These are phyloP conservation scores for Peronospora tabacina DNA, from an alignment of 352 stramenopile species.

Conservation along the genomic window DNA sequence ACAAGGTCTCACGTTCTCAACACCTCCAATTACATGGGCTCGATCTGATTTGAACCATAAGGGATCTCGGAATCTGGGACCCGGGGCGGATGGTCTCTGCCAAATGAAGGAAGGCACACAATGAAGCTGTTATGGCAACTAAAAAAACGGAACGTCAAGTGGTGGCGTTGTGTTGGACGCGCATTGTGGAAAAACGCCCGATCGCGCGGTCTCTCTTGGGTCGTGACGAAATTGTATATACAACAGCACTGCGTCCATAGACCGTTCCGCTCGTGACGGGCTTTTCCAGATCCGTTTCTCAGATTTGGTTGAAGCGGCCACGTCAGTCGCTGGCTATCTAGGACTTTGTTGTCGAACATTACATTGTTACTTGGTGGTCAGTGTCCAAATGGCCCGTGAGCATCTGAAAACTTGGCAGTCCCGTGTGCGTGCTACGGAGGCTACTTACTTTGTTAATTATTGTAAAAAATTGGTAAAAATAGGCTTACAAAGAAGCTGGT, in stretches of 20 bases:
- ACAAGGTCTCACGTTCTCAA: slow-evolving; percentile 11
- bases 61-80: background rate
- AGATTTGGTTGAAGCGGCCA: slow-evolving; percentile 6
- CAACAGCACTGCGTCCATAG: slow-evolving; percentile 8
- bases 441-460: slow-evolving; percentile 18
- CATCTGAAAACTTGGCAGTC: background rate
- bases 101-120: slow-evolving; percentile 5
- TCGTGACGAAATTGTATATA: slow-evolving; percentile 1
- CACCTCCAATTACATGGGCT: slow-evolving; percentile 5
- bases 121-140: background rate
- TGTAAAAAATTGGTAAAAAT: slow-evolving; percentile 8
- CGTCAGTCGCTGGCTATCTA: slow-evolving; percentile 15
- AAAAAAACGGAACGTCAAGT: background rate
- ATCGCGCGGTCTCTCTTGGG: slow-evolving; percentile 18
- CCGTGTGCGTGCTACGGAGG: background rate
- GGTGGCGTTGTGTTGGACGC: slow-evolving; percentile 1
- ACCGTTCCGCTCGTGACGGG: slow-evolving; percentile 1
- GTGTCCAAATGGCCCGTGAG: no score
- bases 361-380: background rate
- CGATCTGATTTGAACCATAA: slow-evolving; percentile 4
- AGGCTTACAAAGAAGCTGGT: slow-evolving; percentile 5
- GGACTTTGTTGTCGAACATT: background rate
- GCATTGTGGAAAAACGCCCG: slow-evolving; percentile 7
- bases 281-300: background rate
- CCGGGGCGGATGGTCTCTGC: slow-evolving; percentile 4